phyloP scores from a whole-genome alignment of 352 stramenopile genomes.

The Pythium sukuiense region DNA sequence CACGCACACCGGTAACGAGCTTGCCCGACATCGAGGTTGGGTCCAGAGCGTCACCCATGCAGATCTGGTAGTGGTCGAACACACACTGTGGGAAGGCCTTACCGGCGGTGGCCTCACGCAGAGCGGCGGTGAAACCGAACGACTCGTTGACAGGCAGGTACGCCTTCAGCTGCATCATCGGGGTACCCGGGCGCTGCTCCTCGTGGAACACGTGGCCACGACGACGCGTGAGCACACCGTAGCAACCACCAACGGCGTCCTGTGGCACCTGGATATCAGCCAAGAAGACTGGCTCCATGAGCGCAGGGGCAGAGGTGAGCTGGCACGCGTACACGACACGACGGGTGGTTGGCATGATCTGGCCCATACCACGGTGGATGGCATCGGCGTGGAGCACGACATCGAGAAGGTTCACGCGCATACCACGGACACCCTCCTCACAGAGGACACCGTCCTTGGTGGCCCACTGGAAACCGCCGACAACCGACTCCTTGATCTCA shows the following conservation, averaged over 20 bases:
- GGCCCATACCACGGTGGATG: slow-evolving; percentile 99
- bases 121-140: slow-evolving; percentile 99
- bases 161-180: slow-evolving; percentile 98
- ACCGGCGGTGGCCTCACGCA: slow-evolving; percentile 98
- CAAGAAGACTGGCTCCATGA: slow-evolving; percentile 99
- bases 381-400: slow-evolving; percentile 99
- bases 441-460: slow-evolving; percentile 97
- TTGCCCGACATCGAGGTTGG: slow-evolving; percentile 94
- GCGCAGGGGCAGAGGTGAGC: slow-evolving; percentile 91
- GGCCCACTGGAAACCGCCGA: slow-evolving; percentile 98
- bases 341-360: slow-evolving; percentile 99
- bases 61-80: slow-evolving; percentile 99
- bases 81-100: slow-evolving; percentile 99
- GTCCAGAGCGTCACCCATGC: slow-evolving; percentile 93
- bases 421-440: slow-evolving; percentile 97
- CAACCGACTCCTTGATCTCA: slow-evolving; percentile 99
- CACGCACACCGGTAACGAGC: slow-evolving; percentile 92
- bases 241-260: slow-evolving; percentile 98
- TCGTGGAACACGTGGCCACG: slow-evolving; percentile 99
- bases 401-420: slow-evolving; percentile 98
- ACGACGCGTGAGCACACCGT: slow-evolving; percentile 98
- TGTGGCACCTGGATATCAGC: slow-evolving; percentile 98
- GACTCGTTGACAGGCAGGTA: slow-evolving; percentile 99
- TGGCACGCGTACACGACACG: slow-evolving; percentile 98
- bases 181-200: slow-evolving; percentile 97